Evolutionary conservation across 208 protist genomes (phyloP).

Genomic region (Crithidia expoeki): DNA sequence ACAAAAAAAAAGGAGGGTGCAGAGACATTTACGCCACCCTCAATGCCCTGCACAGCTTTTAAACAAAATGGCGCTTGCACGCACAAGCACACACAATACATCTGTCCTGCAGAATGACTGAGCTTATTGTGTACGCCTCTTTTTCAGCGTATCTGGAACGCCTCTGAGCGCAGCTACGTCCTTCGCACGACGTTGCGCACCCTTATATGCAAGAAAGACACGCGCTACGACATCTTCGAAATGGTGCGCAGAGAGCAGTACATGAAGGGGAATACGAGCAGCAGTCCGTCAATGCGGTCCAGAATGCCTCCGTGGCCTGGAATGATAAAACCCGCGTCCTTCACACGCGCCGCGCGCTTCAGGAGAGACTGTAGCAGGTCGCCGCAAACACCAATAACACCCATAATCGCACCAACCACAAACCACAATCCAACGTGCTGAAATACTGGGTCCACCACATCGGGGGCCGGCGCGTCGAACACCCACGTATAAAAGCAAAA

Average conservation of each 20-base stretch:
- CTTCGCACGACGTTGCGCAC: too few relatives aligned
- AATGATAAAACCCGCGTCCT: conserved; percentile 86
- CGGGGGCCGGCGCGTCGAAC: conserved; percentile 20
- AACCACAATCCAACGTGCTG: conserved; percentile 52
- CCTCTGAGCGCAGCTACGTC: too few relatives aligned
- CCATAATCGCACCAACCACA: conserved; percentile 61
- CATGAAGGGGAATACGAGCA: conserved; percentile 79
- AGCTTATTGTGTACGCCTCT: neutral
- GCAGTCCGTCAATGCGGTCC: conserved; percentile 88
- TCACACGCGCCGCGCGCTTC: conserved; percentile 85
- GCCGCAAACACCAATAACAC: conserved; percentile 77
- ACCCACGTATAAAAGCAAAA: conserved; percentile 33
- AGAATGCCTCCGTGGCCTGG: conserved; percentile 91
- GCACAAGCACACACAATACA: too few relatives aligned
- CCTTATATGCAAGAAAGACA: too few relatives aligned
- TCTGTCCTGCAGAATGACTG: too few relatives aligned
- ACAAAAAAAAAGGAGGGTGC: neutral
- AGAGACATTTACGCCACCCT: neutral
- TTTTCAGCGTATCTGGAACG: neutral
- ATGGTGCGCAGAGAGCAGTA: conserved; percentile 57
- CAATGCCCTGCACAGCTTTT: neutral
- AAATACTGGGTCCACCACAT: conserved; percentile 40
- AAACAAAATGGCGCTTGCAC: too few relatives aligned
- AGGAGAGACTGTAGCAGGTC: conserved; percentile 90
- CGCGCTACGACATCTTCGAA: conserved; percentile 18